These are phyloP conservation scores for Yarrowia porcina DNA, from an alignment of 805 yeast species.

Conservation along the genomic window DNA sequence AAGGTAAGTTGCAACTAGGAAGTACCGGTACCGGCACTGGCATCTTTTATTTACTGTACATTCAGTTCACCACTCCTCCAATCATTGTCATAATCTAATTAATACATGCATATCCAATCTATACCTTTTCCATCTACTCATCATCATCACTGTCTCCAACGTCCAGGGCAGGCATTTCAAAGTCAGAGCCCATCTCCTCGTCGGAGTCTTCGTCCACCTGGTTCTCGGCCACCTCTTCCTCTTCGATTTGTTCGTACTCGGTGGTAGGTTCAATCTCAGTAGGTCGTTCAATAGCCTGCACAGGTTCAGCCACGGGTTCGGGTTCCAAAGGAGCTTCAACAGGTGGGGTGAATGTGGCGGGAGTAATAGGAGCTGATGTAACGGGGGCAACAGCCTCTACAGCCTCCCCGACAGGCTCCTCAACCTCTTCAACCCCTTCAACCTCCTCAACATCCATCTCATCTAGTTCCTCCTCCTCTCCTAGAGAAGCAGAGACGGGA, in stretches of 20 bases:
- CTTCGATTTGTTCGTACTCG: not conserved
- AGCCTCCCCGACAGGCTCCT: no score
- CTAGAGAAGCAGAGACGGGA: conserved; percentile 23
- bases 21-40: no score
- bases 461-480: not conserved
- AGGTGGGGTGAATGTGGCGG: not conserved
- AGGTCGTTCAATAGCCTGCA: conserved; percentile 24
- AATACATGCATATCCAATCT: not conserved
- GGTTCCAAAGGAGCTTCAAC: not conserved
- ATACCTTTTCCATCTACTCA: no score
- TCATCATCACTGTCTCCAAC: conserved; percentile 44
- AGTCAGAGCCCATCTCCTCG: conserved; percentile 39
- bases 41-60: no score
- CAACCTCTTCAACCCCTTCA: no score
- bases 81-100: no score
- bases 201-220: conserved; percentile 18
- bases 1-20: no score
- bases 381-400: not conserved
- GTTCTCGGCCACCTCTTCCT: conserved; percentile 6
- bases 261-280: not conserved
- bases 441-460: not conserved
- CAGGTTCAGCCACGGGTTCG: conserved; percentile 4
- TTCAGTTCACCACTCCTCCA: no score
- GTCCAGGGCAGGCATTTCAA: conserved; percentile 50
- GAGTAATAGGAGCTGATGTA: not conserved